phyloP scores from a whole-genome alignment of 768 basidiomycete genomes.

The Kwoniella europaea region DNA sequence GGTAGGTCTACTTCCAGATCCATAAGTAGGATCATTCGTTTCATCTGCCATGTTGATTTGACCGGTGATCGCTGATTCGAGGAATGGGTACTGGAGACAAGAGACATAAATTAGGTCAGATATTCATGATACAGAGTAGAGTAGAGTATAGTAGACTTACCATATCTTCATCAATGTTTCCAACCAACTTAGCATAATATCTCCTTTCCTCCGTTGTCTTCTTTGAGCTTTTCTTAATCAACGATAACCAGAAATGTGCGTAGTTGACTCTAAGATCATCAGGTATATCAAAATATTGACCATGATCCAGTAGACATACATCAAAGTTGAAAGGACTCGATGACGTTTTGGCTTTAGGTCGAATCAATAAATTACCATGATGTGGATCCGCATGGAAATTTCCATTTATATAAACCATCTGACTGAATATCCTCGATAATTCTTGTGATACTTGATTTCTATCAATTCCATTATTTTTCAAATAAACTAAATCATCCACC shows the following conservation, averaged over 20 bases:
- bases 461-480: slow-evolving; percentile 81
- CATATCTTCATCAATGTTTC: slow-evolving; percentile 84
- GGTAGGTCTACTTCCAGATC: slow-evolving; percentile 18
- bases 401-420: slow-evolving; percentile 95
- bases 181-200: slow-evolving; percentile 87
- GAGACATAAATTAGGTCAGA: not conserved
- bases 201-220: slow-evolving; percentile 70
- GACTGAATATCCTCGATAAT: slow-evolving; percentile 84
- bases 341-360: slow-evolving; percentile 68
- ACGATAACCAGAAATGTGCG: slow-evolving; percentile 73
- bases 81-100: slow-evolving; percentile 76
- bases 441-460: slow-evolving; percentile 92
- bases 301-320: slow-evolving; percentile 91
- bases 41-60: slow-evolving; percentile 67
- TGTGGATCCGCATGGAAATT: slow-evolving; percentile 79
- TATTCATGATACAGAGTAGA: not conserved
- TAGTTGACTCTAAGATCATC: slow-evolving; percentile 77
- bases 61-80: slow-evolving; percentile 90
- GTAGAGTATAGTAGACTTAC: slow-evolving; percentile 62
- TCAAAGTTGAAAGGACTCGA: slow-evolving; percentile 93
- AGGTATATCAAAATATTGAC: slow-evolving; percentile 80
- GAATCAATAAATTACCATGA: slow-evolving; percentile 84
- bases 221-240: slow-evolving; percentile 75
- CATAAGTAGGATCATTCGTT: slow-evolving; percentile 7
- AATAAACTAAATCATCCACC: slow-evolving; percentile 83